Conservation (phyloP, 2,329 filamentous ascomycete genomes). For the Iodosphaeria phyllophila region DNA sequence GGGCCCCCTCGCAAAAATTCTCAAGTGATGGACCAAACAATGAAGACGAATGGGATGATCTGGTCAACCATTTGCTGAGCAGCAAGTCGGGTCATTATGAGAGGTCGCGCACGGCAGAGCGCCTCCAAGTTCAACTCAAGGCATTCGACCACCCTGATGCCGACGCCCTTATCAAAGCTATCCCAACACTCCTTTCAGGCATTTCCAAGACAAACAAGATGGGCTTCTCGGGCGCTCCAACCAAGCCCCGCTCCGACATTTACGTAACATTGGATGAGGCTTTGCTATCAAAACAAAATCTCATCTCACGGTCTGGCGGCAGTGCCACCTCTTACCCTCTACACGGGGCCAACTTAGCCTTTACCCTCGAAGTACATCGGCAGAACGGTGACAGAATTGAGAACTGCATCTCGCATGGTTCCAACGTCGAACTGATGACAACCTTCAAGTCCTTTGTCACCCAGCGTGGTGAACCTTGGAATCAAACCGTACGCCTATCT, state of each 20-base stretch:
- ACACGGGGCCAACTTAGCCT: constrained; percentile 58
- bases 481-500: constrained; percentile 67
- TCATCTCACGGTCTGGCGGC: constrained; percentile 48
- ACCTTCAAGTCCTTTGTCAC: constrained; percentile 77
- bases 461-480: constrained; percentile 68
- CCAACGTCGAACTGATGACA: constrained; percentile 60
- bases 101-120: constrained; percentile 52
- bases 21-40: constrained; percentile 30
- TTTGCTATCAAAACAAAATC: constrained; percentile 56
- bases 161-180: constrained; percentile 64
- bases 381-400: constrained; percentile 66
- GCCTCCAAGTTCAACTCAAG: constrained; percentile 62
- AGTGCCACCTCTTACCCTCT: constrained; percentile 53
- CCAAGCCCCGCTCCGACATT: constrained; percentile 78
- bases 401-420: constrained; percentile 71
- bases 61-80: constrained; percentile 56
- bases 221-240: constrained; percentile 83
- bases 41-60: constrained; percentile 47
- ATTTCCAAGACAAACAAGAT: constrained; percentile 72
- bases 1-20: constrained; percentile 47
- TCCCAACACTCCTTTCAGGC: constrained; percentile 70
- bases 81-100: constrained; percentile 59
- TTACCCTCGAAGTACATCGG: constrained; percentile 76
- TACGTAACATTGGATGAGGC: constrained; percentile 76
- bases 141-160: constrained; percentile 63